Percentiles rank a stretch among this genome's conserved stretches.
These are phyloP conservation scores for Pestalotiopsis sp. DNA, from an alignment of 2,329 filamentous ascomycete genomes.

Conservation along the genomic window DNA sequence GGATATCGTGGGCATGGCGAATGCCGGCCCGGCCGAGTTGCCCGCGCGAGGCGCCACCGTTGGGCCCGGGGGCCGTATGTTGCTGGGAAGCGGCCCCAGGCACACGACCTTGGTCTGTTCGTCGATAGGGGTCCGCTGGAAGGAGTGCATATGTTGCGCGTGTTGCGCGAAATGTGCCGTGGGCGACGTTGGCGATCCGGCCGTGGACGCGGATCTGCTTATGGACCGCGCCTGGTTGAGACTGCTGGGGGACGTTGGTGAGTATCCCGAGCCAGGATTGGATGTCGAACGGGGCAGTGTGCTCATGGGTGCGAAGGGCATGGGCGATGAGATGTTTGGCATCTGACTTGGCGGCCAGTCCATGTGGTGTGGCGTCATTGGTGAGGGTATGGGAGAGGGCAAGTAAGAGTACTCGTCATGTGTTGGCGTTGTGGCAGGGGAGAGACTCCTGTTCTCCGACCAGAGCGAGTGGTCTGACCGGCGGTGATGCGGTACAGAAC, in stretches of 20 bases:
- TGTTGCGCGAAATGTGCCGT: constrained; percentile 24
- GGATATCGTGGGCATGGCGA: constrained; percentile 26
- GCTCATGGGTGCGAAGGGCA: constrained; percentile 34
- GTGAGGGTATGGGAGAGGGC: constrained; percentile 40
- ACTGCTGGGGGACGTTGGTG: constrained; percentile 22
- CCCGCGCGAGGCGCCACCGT: constrained; percentile 28
- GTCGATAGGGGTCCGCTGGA: constrained; percentile 53
- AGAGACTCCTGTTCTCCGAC: constrained; percentile 26
- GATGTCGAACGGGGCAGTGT: constrained; percentile 27
- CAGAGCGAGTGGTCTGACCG: constrained; percentile 27
- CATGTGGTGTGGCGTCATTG: constrained; percentile 42
- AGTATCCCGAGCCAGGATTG: constrained; percentile 24
- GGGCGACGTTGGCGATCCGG: constrained; percentile 20
- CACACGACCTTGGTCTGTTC: constrained; percentile 50
- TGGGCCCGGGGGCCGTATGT: constrained; percentile 38
- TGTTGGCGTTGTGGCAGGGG: constrained; percentile 32
- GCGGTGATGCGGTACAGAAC: constrained; percentile 33
- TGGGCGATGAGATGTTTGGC: constrained; percentile 43
- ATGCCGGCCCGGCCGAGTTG: constrained; percentile 25
- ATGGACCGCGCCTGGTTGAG: constrained; percentile 23
- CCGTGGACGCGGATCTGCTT: constrained; percentile 28
- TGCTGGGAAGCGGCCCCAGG: constrained; percentile 53
- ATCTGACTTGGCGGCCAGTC: constrained; percentile 41
- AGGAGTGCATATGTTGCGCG: constrained; percentile 29
- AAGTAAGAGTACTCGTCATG: constrained; percentile 36